A percentile compares a stretch with the other conserved stretches of the same genome.
Evolutionary conservation across 1,284 basidiomycete genomes (phyloP).

Genomic region (Omphalotus olearius): DNA sequence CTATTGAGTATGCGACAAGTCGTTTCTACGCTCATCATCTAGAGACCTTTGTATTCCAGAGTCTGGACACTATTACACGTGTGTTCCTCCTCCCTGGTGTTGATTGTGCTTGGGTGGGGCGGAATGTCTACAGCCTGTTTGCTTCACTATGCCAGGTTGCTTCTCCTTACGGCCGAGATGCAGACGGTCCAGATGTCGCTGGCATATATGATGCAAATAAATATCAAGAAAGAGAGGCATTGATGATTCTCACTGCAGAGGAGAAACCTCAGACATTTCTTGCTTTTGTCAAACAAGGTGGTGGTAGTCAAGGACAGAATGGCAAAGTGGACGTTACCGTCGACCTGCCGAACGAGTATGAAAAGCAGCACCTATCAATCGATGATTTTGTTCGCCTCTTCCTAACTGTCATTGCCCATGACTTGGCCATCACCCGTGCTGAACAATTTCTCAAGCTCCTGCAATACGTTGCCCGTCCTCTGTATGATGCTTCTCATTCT

Average conservation of each 20-base stretch:
- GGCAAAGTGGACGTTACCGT: conserved; percentile 36
- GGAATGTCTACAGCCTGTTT: conserved; percentile 51
- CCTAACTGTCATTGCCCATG: conserved; percentile 78
- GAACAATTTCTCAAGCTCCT: conserved; percentile 67
- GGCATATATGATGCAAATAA: conserved; percentile 68
- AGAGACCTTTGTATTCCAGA: conserved; percentile 75
- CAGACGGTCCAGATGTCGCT: conserved; percentile 50
- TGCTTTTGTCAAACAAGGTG: conserved; percentile 45
- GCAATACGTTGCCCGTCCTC: conserved; percentile 50
- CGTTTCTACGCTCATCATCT: conserved; percentile 75
- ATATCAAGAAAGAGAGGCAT: conserved; percentile 65
- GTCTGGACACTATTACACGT: conserved; percentile 59
- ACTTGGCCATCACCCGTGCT: conserved; percentile 60
- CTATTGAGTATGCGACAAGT: conserved; percentile 70
- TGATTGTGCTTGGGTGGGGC: conserved; percentile 47
- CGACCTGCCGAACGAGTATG: conserved; percentile 58
- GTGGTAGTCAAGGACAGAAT: conserved; percentile 21
- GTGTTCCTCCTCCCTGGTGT: conserved; percentile 45
- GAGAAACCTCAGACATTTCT: conserved; percentile 64
- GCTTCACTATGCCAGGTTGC: conserved; percentile 44
- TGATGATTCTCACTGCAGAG: conserved; percentile 66
- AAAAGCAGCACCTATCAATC: conserved; percentile 51
- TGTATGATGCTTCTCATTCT: conserved; percentile 51
- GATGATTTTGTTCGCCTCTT: conserved; percentile 72
- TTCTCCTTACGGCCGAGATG: conserved; percentile 24